Evolutionary conservation across 257 asterid species (phyloP), one percentile per base, ranked within the genome.

Genomic region (Galeopsis tetrahit): DNA sequence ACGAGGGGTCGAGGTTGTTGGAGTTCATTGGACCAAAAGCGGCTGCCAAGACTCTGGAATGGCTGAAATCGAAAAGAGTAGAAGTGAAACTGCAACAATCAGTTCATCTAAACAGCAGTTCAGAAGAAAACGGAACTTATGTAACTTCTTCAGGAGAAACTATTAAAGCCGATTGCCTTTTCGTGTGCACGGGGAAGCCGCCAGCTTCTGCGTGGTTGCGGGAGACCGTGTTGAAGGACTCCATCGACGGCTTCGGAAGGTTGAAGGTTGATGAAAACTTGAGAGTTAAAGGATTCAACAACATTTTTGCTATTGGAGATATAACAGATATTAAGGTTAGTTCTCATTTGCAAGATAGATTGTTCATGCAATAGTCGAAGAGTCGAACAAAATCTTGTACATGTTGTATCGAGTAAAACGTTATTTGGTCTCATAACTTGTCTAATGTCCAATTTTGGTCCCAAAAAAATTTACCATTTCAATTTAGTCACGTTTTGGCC

Each of bases 11-110:
- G 2, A 78, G 96, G 73, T 63, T 93, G 74, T 79, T 93, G n/a
- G 97, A 93, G 63, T 90, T 90, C 77, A 86, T 93, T 4, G 98
- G 97, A 35, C 92, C 89, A 1, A 90, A 88, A 77, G 95, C 93
- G 0, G 87, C 91, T 0, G 75, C 68, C 28, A 92, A 88, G 83
- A 77, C 98, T 1, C 71, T 90, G 66, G 83, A 79, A 32, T 93
- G 98, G 98, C 74, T 93, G 36, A 86, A 59, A 71, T 80, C 88
- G 11, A 90, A 77, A 80, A 77, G 71, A 48, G 97, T 93, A 3
- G 93, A 85, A 42, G 96, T 92, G 61, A 88, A 82, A 68, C 80
- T 92, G 74, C 75, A 71, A 63, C 91, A 84, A 69, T 82, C 91
- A 39, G 52, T 92, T 33, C 89, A 84, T 43, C 38, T 83, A n/a